Conservation (phyloP, 2,329 filamentous ascomycete species). For the Fusarium paranaense region DNA sequence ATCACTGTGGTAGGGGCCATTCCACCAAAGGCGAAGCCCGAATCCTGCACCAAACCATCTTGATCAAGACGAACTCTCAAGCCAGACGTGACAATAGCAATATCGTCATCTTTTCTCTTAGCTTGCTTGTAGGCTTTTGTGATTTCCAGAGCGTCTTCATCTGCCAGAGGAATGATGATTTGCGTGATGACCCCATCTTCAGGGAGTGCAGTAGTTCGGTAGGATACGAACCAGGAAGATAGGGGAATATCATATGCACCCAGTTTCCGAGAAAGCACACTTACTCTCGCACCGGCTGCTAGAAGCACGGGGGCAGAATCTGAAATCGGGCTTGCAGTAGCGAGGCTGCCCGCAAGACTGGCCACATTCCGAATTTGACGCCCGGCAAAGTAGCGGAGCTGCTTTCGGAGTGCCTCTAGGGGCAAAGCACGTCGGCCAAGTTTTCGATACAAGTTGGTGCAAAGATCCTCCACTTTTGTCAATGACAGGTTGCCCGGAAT, state of each 20-base stretch:
- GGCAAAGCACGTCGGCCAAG: slow-evolving; percentile 67
- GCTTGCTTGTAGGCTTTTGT: slow-evolving; percentile 90
- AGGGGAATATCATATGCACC: background rate
- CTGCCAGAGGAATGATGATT: background rate
- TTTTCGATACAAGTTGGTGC: background rate
- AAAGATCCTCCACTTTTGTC: slow-evolving; percentile 5
- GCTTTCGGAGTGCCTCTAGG: slow-evolving; percentile 85
- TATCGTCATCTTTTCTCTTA: slow-evolving; percentile 93
- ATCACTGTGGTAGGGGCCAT: slow-evolving; percentile 12
- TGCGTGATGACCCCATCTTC: slow-evolving; percentile 16
- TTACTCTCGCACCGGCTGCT: slow-evolving; percentile 67
- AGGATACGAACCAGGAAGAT: slow-evolving; percentile 7
- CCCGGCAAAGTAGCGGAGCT: slow-evolving; percentile 89
- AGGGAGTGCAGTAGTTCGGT: slow-evolving; percentile 2
- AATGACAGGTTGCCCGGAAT: slow-evolving; percentile 12
- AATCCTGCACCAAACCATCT: slow-evolving; percentile 2
- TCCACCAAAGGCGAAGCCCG: slow-evolving; percentile 9
- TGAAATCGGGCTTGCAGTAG: slow-evolving; percentile 90
- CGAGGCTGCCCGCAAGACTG: slow-evolving; percentile 88
- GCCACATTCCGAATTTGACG: slow-evolving; percentile 92
- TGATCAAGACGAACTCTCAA: slow-evolving; percentile 68
- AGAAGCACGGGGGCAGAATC: slow-evolving; percentile 91
- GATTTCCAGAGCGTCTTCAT: slow-evolving; percentile 73
- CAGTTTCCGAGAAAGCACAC: background rate
- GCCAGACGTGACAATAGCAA: slow-evolving; percentile 89